Evolutionary conservation across 1,284 basidiomycete genomes (phyloP).

Genomic region (Malassezia sp.): DNA sequence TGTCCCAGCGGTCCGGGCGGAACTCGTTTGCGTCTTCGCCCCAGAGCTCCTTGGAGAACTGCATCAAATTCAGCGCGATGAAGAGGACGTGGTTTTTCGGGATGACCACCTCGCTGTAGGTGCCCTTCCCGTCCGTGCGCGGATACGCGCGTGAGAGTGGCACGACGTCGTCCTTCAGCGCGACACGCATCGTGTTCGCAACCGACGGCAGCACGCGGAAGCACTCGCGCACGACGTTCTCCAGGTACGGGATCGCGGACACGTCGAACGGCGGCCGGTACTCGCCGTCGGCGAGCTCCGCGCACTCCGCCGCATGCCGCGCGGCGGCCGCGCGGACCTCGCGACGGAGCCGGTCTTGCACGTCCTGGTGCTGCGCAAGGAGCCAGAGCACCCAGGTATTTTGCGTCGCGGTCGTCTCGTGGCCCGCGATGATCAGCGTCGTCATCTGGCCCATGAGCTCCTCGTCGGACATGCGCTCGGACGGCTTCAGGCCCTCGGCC

Average conservation of each 20-base stretch:
- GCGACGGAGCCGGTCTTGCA: slow-evolving; percentile 50
- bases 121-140: slow-evolving; percentile 46
- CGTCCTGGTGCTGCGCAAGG: slow-evolving; percentile 56
- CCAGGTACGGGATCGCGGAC: slow-evolving; percentile 26
- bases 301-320: slow-evolving; percentile 7
- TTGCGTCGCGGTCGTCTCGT: slow-evolving; percentile 67
- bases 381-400: slow-evolving; percentile 65
- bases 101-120: slow-evolving; percentile 20
- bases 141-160: slow-evolving; percentile 33
- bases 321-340: slow-evolving; percentile 12
- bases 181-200: slow-evolving; percentile 28
- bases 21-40: slow-evolving; percentile 33
- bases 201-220: slow-evolving; percentile 35
- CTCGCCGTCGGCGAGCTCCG: slow-evolving; percentile 17
- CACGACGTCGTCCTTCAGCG: slow-evolving; percentile 20
- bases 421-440: slow-evolving; percentile 68
- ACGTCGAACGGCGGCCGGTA: slow-evolving; percentile 23
- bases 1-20: slow-evolving; percentile 32
- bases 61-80: slow-evolving; percentile 29
- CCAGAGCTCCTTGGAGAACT: slow-evolving; percentile 26
- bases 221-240: slow-evolving; percentile 28
- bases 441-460: slow-evolving; percentile 66
- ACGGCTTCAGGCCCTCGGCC: slow-evolving; percentile 32
- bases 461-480: slow-evolving; percentile 55
- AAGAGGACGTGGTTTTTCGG: slow-evolving; percentile 27